These are phyloP conservation scores for Pseudonitzschia pungens DNA, from an alignment of 108 stramenopile genomes.

Conservation along the genomic window DNA sequence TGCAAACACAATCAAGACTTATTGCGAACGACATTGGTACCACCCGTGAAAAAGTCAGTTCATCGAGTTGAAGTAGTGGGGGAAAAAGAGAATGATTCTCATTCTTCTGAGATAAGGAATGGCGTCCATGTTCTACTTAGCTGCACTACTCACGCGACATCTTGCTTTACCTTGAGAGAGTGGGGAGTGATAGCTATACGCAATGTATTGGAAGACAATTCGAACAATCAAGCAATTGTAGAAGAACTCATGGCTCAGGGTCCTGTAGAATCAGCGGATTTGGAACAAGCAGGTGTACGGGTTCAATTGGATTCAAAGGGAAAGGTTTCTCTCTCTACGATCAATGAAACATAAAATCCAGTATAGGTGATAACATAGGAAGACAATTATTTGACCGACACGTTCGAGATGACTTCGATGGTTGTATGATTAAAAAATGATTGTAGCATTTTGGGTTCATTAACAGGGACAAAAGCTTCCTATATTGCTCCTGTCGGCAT, in stretches of 20 bases:
- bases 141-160: conserved; percentile 65
- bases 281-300: conserved; percentile 62
- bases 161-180: conserved; percentile 83
- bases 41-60: conserved; percentile 3
- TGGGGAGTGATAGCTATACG: conserved; percentile 87
- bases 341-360: conserved; percentile 13
- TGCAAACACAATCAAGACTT: conserved; percentile 73
- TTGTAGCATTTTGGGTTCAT: too few relatives aligned
- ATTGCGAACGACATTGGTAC: conserved; percentile 53
- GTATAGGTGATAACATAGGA: too few relatives aligned
- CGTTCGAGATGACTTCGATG: too few relatives aligned
- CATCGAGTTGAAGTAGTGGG: neutral
- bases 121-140: conserved; percentile 79
- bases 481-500: too few relatives aligned
- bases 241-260: conserved; percentile 68
- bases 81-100: neutral
- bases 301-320: conserved; percentile 66
- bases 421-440: too few relatives aligned
- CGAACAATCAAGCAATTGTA: conserved; percentile 60
- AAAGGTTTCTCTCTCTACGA: conserved; percentile 48
- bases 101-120: conserved; percentile 31
- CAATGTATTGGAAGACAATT: conserved; percentile 71
- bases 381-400: too few relatives aligned
- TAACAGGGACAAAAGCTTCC: too few relatives aligned
- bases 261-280: conserved; percentile 61